phyloP scores from a whole-genome alignment of 1,139 yeast genomes.

The Torulaspora globosa region DNA sequence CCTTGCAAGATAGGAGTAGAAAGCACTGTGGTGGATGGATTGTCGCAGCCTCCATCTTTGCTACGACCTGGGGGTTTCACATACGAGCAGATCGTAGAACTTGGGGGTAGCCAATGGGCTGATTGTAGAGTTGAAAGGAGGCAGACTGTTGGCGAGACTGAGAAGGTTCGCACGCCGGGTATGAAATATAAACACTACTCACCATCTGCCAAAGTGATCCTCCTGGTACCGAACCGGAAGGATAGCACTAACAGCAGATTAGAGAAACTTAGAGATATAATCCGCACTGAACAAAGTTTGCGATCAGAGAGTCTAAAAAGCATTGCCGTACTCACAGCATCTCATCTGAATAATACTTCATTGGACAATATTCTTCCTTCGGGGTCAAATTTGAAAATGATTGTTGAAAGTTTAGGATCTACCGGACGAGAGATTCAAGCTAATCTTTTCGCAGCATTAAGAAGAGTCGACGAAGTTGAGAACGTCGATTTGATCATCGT shows the following conservation, averaged over 20 bases:
- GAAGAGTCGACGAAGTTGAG: constrained; percentile 63
- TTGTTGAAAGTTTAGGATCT: constrained; percentile 51
- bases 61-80: constrained; percentile 93
- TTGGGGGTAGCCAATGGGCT: constrained; percentile 67
- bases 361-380: constrained; percentile 8
- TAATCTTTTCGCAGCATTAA: constrained; percentile 63
- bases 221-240: constrained; percentile 45
- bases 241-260: constrained; percentile 8
- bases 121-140: constrained; percentile 56
- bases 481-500: constrained; percentile 64
- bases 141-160: constrained; percentile 59
- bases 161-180: constrained; percentile 88
- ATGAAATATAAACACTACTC: constrained; percentile 97
- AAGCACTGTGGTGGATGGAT: constrained; percentile 89
- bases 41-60: constrained; percentile 76
- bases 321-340: constrained; percentile 37
- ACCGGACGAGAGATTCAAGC: constrained; percentile 64
- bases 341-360: constrained; percentile 13
- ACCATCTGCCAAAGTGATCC: constrained; percentile 76
- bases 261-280: constrained; percentile 10
- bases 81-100: constrained; percentile 59
- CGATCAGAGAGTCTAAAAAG: constrained; percentile 18
- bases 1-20: constrained; percentile 87
- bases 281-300: constrained; percentile 12
- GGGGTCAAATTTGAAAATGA: constrained; percentile 28